Evolutionary conservation across 2,329 filamentous ascomycete species (phyloP).

Genomic region (Alternaria triticina): DNA sequence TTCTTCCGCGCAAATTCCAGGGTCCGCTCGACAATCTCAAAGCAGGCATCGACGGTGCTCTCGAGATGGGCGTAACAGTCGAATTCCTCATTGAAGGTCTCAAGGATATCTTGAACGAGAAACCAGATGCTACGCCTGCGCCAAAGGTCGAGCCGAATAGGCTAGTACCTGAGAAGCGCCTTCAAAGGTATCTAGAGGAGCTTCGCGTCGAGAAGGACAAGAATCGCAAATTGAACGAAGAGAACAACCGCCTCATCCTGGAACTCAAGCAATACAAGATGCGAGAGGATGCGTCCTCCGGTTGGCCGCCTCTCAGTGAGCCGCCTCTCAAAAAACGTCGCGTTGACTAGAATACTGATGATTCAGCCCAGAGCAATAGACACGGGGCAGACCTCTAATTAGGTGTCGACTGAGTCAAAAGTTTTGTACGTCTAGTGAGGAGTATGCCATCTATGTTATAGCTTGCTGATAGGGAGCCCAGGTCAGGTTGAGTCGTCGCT

Average conservation of each 20-base stretch:
- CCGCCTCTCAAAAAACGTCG: background rate
- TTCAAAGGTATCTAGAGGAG: constrained; percentile 17
- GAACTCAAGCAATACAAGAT: constrained; percentile 20
- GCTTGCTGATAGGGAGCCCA: background rate
- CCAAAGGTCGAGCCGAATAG: constrained; percentile 14
- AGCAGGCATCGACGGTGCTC: constrained; percentile 12
- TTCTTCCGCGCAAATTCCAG: constrained; percentile 25
- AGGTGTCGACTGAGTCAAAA: background rate
- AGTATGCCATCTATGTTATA: background rate
- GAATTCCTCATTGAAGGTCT: constrained; percentile 16
- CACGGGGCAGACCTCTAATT: background rate
- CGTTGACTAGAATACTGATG: background rate
- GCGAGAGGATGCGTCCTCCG: background rate
- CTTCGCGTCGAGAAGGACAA: constrained; percentile 16
- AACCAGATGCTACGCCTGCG: constrained; percentile 4
- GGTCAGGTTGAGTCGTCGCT: background rate
- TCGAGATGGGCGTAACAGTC: constrained; percentile 13
- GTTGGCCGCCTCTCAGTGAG: background rate
- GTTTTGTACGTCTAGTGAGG: background rate
- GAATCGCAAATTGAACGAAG: constrained; percentile 25
- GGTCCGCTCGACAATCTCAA: constrained; percentile 23
- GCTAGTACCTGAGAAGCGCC: constrained; percentile 20
- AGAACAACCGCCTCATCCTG: constrained; percentile 27
- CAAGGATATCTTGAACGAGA: constrained; percentile 11
- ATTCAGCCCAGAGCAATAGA: background rate